Evolutionary conservation across 164 flowering plant species (phyloP).

Genomic region (Vitis riparia): DNA sequence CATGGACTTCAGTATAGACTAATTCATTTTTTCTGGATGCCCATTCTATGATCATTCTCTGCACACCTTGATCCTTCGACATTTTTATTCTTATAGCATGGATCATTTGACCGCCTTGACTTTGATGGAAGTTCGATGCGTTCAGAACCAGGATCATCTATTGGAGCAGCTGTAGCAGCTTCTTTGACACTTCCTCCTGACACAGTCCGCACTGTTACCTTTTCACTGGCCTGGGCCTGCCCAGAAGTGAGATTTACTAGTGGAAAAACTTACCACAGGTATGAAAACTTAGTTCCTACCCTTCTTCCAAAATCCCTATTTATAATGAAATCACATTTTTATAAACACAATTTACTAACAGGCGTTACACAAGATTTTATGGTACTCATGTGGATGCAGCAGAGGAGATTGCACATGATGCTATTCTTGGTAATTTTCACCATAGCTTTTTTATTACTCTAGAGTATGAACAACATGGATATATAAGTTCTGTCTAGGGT

Average conservation of each 20-base stretch:
- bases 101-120: conserved; percentile 61
- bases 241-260: conserved; percentile 65
- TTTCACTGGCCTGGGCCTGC: conserved; percentile 81
- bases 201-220: conserved; percentile 55
- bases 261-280: conserved; percentile 75
- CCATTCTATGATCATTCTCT: conserved; percentile 1
- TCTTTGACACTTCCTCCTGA: conserved; percentile 58
- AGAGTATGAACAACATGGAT: neutral
- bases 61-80: conserved; percentile 2
- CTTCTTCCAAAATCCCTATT: neutral
- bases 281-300: neutral
- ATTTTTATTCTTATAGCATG: conserved; percentile 44
- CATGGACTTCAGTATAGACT: no score
- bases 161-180: conserved; percentile 89
- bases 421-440: conserved; percentile 58
- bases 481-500: no score
- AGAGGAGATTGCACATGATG: conserved; percentile 72
- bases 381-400: conserved; percentile 72
- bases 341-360: conserved; percentile 19
- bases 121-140: conserved; percentile 29
- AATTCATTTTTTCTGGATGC: neutral
- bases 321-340: no score
- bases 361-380: conserved; percentile 90
- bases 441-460: neutral
- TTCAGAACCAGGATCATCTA: conserved; percentile 67